phyloP scores from a whole-genome alignment of 1,139 yeast species.

The Sugiyamaella sp. region DNA sequence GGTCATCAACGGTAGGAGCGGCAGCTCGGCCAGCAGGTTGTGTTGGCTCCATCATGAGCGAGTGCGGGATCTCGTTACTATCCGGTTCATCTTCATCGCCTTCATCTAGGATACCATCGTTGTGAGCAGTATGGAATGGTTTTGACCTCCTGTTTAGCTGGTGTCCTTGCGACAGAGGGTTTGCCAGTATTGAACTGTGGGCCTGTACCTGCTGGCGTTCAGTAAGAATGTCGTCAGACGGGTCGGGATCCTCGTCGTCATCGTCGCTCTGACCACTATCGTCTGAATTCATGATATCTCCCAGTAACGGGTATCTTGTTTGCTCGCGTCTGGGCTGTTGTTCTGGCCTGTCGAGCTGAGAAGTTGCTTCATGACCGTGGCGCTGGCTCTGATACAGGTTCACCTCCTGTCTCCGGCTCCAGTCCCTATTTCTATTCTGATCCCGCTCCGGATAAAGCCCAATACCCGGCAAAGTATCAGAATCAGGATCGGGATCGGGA shows the following conservation, averaged over 20 bases:
- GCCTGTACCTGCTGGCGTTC: no score
- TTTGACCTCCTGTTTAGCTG: neutral
- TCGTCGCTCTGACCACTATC: conserved; percentile 17
- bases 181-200: no score
- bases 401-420: no score
- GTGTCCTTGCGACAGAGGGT: no score
- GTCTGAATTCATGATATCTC: conserved; percentile 7
- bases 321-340: neutral
- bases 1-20: neutral
- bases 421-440: no score
- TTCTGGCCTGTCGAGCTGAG: conserved; percentile 1
- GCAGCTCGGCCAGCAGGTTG: no score
- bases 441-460: no score
- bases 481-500: no score
- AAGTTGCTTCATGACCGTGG: neutral
- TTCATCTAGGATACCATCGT: conserved; percentile 3
- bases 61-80: conserved; percentile 37
- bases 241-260: conserved; percentile 8
- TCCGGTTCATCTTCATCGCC: conserved; percentile 23
- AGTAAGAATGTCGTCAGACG: conserved; percentile 11
- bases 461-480: no score
- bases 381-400: neutral
- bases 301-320: neutral
- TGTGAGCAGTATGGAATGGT: neutral
- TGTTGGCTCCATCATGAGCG: conserved; percentile 35